phyloP scores from a whole-genome alignment of 441 rosid genomes.

The Gossypium davidsonii region DNA sequence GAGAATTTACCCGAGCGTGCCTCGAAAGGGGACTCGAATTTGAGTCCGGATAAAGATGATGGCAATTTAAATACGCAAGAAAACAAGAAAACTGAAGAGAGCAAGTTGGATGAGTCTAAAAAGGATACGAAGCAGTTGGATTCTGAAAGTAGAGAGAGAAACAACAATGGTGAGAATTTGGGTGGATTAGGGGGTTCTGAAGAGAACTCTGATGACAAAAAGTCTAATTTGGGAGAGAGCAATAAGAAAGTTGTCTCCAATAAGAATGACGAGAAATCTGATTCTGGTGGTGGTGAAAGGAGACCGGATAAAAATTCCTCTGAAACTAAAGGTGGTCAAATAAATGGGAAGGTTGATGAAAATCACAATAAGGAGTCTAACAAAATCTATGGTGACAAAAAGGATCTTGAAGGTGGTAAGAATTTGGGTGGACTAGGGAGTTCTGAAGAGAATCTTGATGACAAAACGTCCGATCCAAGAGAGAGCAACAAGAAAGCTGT shows the following conservation, averaged over 20 bases:
- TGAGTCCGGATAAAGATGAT: conserved; percentile 20
- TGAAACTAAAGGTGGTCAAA: conserved; percentile 29
- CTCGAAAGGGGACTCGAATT: conserved; percentile 44
- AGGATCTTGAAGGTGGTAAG: conserved; percentile 15
- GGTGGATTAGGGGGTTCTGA: conserved; percentile 39
- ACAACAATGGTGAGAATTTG: conserved; percentile 22
- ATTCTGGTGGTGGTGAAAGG: conserved; percentile 27
- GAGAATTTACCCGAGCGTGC: conserved; percentile 45
- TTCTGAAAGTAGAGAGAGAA: not conserved
- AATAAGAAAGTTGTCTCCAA: not conserved
- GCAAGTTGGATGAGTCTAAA: not conserved
- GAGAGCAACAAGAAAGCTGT: conserved; percentile 16
- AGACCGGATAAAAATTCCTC: conserved; percentile 27
- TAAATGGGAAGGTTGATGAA: conserved; percentile 32
- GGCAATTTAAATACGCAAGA: conserved; percentile 6
- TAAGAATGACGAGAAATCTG: conserved; percentile 23
- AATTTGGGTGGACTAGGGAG: conserved; percentile 37
- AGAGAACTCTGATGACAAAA: conserved; percentile 34
- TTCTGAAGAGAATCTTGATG: conserved; percentile 30
- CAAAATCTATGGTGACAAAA: conserved; percentile 23
- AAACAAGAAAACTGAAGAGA: not conserved
- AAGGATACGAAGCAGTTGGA: not conserved
- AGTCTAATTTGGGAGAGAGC: conserved; percentile 30
- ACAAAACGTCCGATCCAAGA: conserved; percentile 34
- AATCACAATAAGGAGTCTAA: conserved; percentile 33